Conservation (phyloP, 1,139 yeast genomes). For the Lipomyces yarrowii region DNA sequence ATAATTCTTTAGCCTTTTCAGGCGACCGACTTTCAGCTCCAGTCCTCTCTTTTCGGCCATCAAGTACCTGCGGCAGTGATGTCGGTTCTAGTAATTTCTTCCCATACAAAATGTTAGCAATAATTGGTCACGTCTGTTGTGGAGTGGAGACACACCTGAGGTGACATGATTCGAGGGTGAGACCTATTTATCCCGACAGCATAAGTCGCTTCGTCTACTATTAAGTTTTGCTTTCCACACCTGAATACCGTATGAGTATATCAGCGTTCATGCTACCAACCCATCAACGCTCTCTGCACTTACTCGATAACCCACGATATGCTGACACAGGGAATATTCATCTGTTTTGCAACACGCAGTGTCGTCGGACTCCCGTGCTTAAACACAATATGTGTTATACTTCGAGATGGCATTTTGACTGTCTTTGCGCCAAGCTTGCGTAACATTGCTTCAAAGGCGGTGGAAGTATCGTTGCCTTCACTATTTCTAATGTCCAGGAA, state of each 20-base stretch:
- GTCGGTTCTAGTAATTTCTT: constrained; percentile 12
- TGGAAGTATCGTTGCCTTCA: constrained; percentile 30
- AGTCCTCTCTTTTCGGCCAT: neutral
- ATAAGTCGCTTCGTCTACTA: constrained; percentile 19
- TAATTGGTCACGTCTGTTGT: neutral
- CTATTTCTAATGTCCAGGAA: constrained; percentile 29
- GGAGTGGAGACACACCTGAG: neutral
- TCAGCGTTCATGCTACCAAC: neutral
- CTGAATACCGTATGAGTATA: constrained; percentile 3
- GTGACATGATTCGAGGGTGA: constrained; percentile 1
- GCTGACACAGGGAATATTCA: constrained; percentile 16
- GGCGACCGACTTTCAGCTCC: neutral
- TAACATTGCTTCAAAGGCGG: constrained; percentile 21
- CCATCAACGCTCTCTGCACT: neutral
- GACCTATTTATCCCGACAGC: constrained; percentile 2
- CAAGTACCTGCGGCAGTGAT: neutral
- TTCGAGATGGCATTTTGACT: constrained; percentile 9
- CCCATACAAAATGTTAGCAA: constrained; percentile 1
- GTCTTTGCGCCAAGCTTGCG: constrained; percentile 30
- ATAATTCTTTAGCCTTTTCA: too few relatives aligned
- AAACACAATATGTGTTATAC: constrained; percentile 29
- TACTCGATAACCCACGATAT: constrained; percentile 31
- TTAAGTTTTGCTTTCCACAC: constrained; percentile 18
- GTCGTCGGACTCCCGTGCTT: constrained; percentile 29
- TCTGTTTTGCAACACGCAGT: constrained; percentile 15